Conservation (phyloP, 768 basidiomycete genomes). For the Lactifluus echinatus region DNA sequence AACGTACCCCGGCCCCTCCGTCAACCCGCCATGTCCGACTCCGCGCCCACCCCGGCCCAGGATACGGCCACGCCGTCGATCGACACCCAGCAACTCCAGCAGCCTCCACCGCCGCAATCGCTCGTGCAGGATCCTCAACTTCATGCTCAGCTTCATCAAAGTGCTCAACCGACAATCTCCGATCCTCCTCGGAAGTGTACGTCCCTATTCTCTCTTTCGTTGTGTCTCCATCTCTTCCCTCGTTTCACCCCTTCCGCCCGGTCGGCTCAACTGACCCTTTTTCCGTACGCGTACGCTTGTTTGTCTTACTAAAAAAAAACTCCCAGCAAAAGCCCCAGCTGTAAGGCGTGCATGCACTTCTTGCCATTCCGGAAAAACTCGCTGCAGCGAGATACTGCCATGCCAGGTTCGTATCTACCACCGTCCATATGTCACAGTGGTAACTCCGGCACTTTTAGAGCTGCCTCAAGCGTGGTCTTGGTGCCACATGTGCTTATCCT, state of each 20-base stretch:
- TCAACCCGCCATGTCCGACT: slow-evolving; percentile 65
- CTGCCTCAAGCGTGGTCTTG: slow-evolving; percentile 75
- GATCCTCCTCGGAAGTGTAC: slow-evolving; percentile 50
- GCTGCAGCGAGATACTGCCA: slow-evolving; percentile 74
- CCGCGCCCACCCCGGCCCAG: slow-evolving; percentile 62
- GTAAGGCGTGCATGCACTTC: slow-evolving; percentile 74
- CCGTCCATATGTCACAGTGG: neutral
- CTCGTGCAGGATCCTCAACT: slow-evolving; percentile 27
- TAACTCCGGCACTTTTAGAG: slow-evolving; percentile 37
- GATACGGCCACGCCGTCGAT: slow-evolving; percentile 50
- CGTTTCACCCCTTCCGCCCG: neutral
- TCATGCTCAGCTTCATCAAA: slow-evolving; percentile 24
- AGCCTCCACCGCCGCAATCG: slow-evolving; percentile 11
- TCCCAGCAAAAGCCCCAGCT: slow-evolving; percentile 67
- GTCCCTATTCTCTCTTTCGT: slow-evolving; percentile 21
- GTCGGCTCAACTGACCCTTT: slow-evolving; percentile 3
- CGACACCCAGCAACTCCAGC: slow-evolving; percentile 47
- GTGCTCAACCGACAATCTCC: slow-evolving; percentile 23
- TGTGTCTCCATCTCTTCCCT: neutral
- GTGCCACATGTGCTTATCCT: slow-evolving; percentile 62
- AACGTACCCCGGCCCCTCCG: slow-evolving; percentile 29
- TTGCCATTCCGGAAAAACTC: slow-evolving; percentile 76
- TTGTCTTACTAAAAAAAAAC: neutral
- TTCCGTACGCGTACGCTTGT: slow-evolving; percentile 20
- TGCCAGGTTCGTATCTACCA: slow-evolving; percentile 49